phyloP scores from a whole-genome alignment of 257 asterid species.

The Paulownia fortunei region DNA sequence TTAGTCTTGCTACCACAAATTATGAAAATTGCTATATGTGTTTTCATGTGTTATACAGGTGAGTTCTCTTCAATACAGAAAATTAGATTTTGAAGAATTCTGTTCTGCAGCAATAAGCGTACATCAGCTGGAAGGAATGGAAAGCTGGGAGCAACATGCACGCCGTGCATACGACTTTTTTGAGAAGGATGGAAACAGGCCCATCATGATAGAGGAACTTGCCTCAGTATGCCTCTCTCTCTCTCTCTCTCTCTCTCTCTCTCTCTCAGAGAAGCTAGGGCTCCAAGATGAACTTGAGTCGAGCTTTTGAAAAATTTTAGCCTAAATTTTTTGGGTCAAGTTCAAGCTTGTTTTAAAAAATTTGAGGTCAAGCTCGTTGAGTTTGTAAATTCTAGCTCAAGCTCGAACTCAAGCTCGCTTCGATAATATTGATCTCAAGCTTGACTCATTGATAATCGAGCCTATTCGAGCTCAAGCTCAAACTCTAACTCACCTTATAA shows the following conservation, averaged over 20 bases:
- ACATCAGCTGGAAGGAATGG: slow-evolving; percentile 86
- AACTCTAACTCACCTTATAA: too few relatives aligned
- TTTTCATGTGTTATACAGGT: slow-evolving; percentile 49
- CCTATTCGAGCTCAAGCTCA: too few relatives aligned
- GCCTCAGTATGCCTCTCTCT: slow-evolving; percentile 69
- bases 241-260: slow-evolving; percentile 16
- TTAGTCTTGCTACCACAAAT: neutral
- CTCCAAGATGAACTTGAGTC: too few relatives aligned
- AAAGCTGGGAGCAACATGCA: slow-evolving; percentile 96
- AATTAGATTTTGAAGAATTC: slow-evolving; percentile 89
- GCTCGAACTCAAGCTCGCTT: too few relatives aligned
- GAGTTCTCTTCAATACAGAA: slow-evolving; percentile 83
- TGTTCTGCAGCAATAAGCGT: slow-evolving; percentile 90
- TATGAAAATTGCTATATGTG: neutral
- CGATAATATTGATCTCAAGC: too few relatives aligned
- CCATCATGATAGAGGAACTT: slow-evolving; percentile 95
- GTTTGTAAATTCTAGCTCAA: too few relatives aligned
- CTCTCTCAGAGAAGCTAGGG: too few relatives aligned
- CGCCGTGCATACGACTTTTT: slow-evolving; percentile 85
- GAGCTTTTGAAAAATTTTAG: too few relatives aligned
- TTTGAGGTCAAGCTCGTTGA: too few relatives aligned
- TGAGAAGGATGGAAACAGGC: slow-evolving; percentile 89
- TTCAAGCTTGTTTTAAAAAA: too few relatives aligned
- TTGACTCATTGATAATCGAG: too few relatives aligned
- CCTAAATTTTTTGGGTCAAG: too few relatives aligned